Conservation (phyloP, 371 early-diverging fungal genomes). For the Gilbertella persicaria region DNA sequence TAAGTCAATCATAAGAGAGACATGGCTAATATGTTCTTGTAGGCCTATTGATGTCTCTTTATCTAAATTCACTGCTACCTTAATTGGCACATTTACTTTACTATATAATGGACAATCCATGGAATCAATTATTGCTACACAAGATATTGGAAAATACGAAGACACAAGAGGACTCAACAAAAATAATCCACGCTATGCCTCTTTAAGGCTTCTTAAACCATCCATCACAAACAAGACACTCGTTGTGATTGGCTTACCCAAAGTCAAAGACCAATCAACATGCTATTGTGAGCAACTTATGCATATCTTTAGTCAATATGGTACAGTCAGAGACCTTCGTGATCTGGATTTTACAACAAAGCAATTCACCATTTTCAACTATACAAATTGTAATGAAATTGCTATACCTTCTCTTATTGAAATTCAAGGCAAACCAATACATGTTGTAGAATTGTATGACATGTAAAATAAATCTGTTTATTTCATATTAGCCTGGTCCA, state of each 20-base stretch:
- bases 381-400: neutral
- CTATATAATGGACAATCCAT: constrained; percentile 3
- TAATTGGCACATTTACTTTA: constrained; percentile 6
- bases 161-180: neutral
- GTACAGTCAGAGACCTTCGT: neutral
- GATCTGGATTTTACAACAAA: neutral
- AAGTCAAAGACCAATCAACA: neutral
- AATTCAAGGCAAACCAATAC: neutral
- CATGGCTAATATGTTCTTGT: neutral
- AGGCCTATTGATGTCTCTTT: neutral
- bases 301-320: neutral
- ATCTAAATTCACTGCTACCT: neutral
- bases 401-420: neutral
- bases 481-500: constrained; percentile 56
- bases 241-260: constrained; percentile 3
- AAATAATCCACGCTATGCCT: neutral
- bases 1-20: neutral
- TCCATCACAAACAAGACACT: neutral
- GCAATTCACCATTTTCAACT: neutral
- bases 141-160: neutral
- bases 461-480: neutral
- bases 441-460: neutral
- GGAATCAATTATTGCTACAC: neutral
- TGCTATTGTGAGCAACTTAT: neutral
- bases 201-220: neutral